Percentiles rank a stretch among this genome's conserved stretches.
Conservation (phyloP, 2,329 filamentous ascomycete species). For the Cephalotrichum gorgonifer region DNA sequence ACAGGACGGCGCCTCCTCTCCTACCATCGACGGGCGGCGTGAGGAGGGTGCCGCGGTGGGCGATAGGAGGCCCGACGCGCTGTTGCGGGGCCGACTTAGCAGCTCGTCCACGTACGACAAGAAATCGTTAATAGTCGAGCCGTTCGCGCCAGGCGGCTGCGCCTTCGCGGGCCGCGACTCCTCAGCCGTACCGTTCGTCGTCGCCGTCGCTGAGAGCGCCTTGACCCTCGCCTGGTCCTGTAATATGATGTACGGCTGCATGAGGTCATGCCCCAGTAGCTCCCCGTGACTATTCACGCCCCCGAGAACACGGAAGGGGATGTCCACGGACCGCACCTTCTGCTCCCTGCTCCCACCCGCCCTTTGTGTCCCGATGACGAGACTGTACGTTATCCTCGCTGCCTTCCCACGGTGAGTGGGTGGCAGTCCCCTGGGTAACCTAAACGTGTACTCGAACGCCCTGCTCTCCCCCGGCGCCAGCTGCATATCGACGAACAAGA, state of each 20-base stretch:
- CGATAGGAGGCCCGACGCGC: constrained; percentile 55
- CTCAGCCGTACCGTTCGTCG: constrained; percentile 1
- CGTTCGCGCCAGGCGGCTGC: not conserved
- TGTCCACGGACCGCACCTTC: constrained; percentile 79
- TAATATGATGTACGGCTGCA: constrained; percentile 85
- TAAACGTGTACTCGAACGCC: constrained; percentile 79
- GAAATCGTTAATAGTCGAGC: constrained; percentile 48
- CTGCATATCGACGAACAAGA: constrained; percentile 87
- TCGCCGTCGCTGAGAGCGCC: constrained; percentile 28
- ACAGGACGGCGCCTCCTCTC: constrained; percentile 44
- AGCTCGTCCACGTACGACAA: constrained; percentile 69
- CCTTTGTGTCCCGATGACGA: constrained; percentile 85
- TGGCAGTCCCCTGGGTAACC: constrained; percentile 77
- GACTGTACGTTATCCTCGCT: constrained; percentile 85
- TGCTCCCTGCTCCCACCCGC: constrained; percentile 68
- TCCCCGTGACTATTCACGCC: constrained; percentile 86
- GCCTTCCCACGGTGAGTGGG: constrained; percentile 85
- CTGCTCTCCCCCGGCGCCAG: constrained; percentile 81
- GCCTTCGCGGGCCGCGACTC: not conserved
- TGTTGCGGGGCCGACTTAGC: constrained; percentile 46
- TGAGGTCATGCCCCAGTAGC: constrained; percentile 84
- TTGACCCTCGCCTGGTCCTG: constrained; percentile 68
- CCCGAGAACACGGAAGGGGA: constrained; percentile 87
- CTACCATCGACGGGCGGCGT: constrained; percentile 37
- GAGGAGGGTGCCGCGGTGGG: constrained; percentile 51